These are phyloP conservation scores for Agrostemma githago DNA, from an alignment of 148 eudicot species.

Conservation along the genomic window DNA sequence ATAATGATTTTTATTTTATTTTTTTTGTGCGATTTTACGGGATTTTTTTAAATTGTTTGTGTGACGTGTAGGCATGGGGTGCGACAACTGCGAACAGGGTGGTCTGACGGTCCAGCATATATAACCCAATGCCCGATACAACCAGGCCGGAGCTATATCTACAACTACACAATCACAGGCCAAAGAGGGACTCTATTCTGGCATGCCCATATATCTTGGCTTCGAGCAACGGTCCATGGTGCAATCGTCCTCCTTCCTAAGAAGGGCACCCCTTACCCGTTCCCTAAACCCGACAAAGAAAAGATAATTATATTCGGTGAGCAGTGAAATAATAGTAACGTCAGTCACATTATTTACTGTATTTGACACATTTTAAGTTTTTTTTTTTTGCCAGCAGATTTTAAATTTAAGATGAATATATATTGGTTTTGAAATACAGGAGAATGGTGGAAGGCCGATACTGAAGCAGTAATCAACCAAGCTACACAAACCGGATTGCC, in stretches of 20 bases:
- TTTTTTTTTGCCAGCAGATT: no score
- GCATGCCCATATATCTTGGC: constrained; percentile 84
- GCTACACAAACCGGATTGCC: constrained; percentile 48
- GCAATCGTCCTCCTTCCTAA: constrained; percentile 68
- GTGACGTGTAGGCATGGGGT: constrained; percentile 58
- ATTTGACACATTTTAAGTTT: no score
- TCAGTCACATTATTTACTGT: no score
- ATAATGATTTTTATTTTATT: no score
- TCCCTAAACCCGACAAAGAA: constrained; percentile 60
- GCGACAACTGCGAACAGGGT: constrained; percentile 61
- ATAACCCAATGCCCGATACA: constrained; percentile 80
- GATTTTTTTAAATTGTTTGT: not conserved
- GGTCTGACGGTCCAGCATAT: constrained; percentile 91
- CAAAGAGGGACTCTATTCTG: constrained; percentile 81
- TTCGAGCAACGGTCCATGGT: constrained; percentile 72
- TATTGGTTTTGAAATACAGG: constrained; percentile 28
- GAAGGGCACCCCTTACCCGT: constrained; percentile 61
- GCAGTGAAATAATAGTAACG: not conserved
- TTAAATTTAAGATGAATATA: no score
- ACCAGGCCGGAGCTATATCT: constrained; percentile 52
- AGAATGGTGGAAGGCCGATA: constrained; percentile 89
- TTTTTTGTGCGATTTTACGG: no score
- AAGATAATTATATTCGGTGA: constrained; percentile 52
- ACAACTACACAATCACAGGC: constrained; percentile 72
- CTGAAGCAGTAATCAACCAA: constrained; percentile 56